Conservation (phyloP, 148 eudicot genomes). For the Spergularia bocconei region DNA sequence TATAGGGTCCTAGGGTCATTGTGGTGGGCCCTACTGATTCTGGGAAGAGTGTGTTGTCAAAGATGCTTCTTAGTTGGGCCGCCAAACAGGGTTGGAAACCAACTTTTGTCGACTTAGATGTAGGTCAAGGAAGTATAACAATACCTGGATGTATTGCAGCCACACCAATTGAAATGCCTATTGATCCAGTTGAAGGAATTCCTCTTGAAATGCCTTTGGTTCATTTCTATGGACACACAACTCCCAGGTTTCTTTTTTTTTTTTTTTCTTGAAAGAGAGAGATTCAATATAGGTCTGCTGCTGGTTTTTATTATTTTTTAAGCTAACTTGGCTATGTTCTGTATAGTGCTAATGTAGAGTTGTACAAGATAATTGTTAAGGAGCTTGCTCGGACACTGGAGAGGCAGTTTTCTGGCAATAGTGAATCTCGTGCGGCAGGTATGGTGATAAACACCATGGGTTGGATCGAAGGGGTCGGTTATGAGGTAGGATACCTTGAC, state of each 20-base stretch:
- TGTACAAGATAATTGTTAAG: slow-evolving; percentile 75
- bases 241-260: slow-evolving; percentile 55
- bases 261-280: background rate
- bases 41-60: slow-evolving; percentile 88
- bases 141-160: slow-evolving; percentile 92
- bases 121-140: slow-evolving; percentile 94
- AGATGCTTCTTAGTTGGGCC: slow-evolving; percentile 99
- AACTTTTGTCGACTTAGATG: slow-evolving; percentile 92
- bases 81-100: slow-evolving; percentile 99
- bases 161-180: slow-evolving; percentile 93
- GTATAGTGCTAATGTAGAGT: slow-evolving; percentile 67
- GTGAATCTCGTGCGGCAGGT: slow-evolving; percentile 91
- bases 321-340: background rate
- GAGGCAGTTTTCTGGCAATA: slow-evolving; percentile 79
- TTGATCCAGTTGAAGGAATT: slow-evolving; percentile 97
- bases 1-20: slow-evolving; percentile 80
- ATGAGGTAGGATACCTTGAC: slow-evolving; percentile 49
- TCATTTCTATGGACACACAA: slow-evolving; percentile 76
- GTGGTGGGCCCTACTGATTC: slow-evolving; percentile 98
- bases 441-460: slow-evolving; percentile 99
- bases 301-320: background rate
- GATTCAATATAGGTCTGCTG: background rate
- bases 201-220: slow-evolving; percentile 97
- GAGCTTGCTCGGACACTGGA: slow-evolving; percentile 82
- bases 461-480: slow-evolving; percentile 91